Evolutionary conservation across 2,329 filamentous ascomycete genomes (phyloP).

Genomic region (Xylariaceae sp.): DNA sequence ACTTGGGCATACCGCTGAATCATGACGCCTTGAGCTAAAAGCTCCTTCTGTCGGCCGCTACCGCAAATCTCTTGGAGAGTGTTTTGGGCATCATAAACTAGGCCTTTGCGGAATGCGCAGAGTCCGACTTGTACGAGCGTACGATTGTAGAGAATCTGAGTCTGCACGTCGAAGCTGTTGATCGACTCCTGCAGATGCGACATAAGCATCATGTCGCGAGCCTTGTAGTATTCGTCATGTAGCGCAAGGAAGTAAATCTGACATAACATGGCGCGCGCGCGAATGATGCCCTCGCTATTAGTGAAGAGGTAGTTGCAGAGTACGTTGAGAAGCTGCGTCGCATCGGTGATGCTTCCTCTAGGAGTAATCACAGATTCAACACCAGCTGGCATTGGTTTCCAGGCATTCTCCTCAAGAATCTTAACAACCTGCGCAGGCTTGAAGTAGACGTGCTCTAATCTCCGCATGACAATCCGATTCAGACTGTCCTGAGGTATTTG

Average conservation of each 20-base stretch:
- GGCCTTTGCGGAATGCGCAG: constrained; percentile 94
- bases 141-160: constrained; percentile 98
- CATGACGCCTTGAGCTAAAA: constrained; percentile 96
- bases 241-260: constrained; percentile 98
- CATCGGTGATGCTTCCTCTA: constrained; percentile 70
- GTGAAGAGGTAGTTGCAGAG: constrained; percentile 95
- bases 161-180: constrained; percentile 92
- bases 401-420: constrained; percentile 92
- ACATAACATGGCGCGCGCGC: constrained; percentile 95
- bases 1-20: constrained; percentile 97
- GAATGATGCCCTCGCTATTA: constrained; percentile 93
- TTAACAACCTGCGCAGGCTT: constrained; percentile 94
- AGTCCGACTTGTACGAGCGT: constrained; percentile 97
- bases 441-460: constrained; percentile 98
- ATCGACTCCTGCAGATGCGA: constrained; percentile 98
- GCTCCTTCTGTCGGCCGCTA: constrained; percentile 95
- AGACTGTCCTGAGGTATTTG: constrained; percentile 83
- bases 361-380: constrained; percentile 84
- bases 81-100: constrained; percentile 97
- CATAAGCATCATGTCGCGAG: constrained; percentile 99
- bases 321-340: constrained; percentile 77
- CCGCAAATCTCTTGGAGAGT: constrained; percentile 98
- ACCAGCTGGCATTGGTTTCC: constrained; percentile 75
- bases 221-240: constrained; percentile 97
- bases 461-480: constrained; percentile 91